Evolutionary conservation across 306 rosid species (phyloP), one percentile per base, ranked within the genome.

Genomic region (Pyrus betulifolia): DNA sequence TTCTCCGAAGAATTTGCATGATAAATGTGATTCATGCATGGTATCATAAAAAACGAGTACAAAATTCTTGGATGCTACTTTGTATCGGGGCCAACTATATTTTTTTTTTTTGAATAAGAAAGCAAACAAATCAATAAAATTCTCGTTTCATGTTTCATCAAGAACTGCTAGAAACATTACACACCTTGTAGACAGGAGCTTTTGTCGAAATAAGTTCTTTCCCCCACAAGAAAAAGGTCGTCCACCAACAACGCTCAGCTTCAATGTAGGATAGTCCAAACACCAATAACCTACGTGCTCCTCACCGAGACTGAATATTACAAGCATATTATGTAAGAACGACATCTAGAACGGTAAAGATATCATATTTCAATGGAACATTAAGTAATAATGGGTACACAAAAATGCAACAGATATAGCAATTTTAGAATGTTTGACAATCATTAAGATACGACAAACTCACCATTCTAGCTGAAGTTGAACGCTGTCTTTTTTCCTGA

Each of bases 381-480:
- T 27, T 4, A 51, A 67, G 28, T 31, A 69, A 69, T 21, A 31
- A 65, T 10, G 23, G 55, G 61, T 60, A 74, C 49, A n/a, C 27
- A 51, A 57, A 8, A 8, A 65, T 60, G 38, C 31, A 27, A 77
- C 25, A 40, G 30, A 40, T 31, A 52, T 74, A 63, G 52, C 15
- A 22, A 21, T 74, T 65, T 55, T 12, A 77, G 64, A 86, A 72
- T 74, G 46, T 83, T 61, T 63, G 63, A 66, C 77, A 61, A 51
- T 72, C 80, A 68, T 54, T 52, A 59, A 72, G 74, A 71, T 70
- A 69, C 64, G 70, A 70, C 46, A 81, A 79, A 76, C 96, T 86
- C 86, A 95, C 98, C 96, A 85, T 81, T 92, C 97, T 72, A 95
- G 89, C 87, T 95, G 98, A 81, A 83, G 96, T 85, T 92, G 97